Evolutionary conservation across 768 basidiomycete species (phyloP).

Genomic region (Boletus rubropictus): DNA sequence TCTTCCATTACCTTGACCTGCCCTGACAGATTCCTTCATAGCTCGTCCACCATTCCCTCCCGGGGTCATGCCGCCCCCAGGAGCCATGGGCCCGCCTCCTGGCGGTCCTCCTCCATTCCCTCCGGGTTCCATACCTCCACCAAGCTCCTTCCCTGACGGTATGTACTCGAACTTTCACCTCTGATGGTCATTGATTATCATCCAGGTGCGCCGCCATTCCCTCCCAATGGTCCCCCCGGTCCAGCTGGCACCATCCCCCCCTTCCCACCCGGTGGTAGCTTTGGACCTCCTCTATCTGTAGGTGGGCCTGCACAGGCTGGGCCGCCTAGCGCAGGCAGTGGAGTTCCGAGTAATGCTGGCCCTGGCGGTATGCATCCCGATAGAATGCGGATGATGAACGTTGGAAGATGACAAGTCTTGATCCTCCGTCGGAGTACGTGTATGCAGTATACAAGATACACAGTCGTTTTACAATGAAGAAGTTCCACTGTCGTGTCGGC

Average conservation of each 20-base stretch:
- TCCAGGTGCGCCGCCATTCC: constrained; percentile 46
- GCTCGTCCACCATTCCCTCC: constrained; percentile 71
- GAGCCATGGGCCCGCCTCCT: constrained; percentile 48
- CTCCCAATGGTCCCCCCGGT: constrained; percentile 37
- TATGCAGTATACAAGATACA: background rate
- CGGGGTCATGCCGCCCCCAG: constrained; percentile 43
- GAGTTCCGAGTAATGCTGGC: constrained; percentile 33
- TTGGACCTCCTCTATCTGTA: constrained; percentile 36
- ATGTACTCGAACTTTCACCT: constrained; percentile 17
- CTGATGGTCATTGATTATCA: constrained; percentile 2
- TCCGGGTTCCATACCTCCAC: constrained; percentile 47
- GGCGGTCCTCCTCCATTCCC: constrained; percentile 71
- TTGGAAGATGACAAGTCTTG: constrained; percentile 17
- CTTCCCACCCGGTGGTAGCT: constrained; percentile 29
- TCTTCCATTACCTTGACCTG: background rate
- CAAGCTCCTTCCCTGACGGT: constrained; percentile 47
- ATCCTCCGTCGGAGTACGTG: background rate
- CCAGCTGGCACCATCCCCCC: constrained; percentile 27
- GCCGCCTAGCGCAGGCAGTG: constrained; percentile 32
- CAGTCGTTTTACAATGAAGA: background rate
- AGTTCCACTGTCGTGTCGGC: background rate
- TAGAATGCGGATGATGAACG: constrained; percentile 71
- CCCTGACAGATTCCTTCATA: constrained; percentile 22
- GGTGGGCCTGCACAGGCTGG: constrained; percentile 39
- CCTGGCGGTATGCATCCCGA: constrained; percentile 83